phyloP scores from a whole-genome alignment of 129 eudicot genomes.

The Escallonia herrerae region DNA sequence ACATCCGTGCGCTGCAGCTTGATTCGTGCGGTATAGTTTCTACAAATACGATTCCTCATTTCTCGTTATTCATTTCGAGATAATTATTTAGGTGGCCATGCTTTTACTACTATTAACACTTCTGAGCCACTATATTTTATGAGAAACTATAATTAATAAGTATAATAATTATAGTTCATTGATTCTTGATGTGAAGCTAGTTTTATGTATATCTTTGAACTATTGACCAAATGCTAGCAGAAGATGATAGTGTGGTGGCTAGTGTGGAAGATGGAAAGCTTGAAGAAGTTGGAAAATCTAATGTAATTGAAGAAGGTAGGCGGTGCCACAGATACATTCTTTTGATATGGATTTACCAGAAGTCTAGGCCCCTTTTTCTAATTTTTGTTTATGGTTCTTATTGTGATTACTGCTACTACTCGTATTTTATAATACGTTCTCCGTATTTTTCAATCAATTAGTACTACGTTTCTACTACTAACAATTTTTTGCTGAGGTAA shows the following conservation, averaged over 20 bases:
- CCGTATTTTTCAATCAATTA: neutral
- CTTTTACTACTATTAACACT: neutral
- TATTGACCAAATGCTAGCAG: slow-evolving; percentile 31
- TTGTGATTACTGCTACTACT: neutral
- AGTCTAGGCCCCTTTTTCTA: too few relatives aligned
- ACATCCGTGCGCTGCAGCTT: slow-evolving; percentile 82
- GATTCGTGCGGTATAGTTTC: slow-evolving; percentile 63
- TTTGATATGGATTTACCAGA: neutral
- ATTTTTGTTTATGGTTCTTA: neutral
- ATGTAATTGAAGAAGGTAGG: slow-evolving; percentile 43
- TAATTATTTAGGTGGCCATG: too few relatives aligned
- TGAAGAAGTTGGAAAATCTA: slow-evolving; percentile 32
- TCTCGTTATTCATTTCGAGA: too few relatives aligned
- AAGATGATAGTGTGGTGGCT: slow-evolving; percentile 37
- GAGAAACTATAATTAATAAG: neutral
- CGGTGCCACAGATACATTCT: slow-evolving; percentile 2
- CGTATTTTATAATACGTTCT: neutral
- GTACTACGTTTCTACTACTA: neutral
- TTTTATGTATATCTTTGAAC: neutral
- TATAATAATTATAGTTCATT: neutral
- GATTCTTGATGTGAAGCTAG: neutral
- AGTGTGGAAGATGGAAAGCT: slow-evolving; percentile 40
- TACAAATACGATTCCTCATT: too few relatives aligned
- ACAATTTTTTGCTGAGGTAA: neutral
- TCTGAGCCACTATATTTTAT: neutral